Percentiles rank a stretch among this genome's conserved stretches.
Conservation (phyloP, 768 basidiomycete genomes). For the Kwoniella dejecticola region DNA sequence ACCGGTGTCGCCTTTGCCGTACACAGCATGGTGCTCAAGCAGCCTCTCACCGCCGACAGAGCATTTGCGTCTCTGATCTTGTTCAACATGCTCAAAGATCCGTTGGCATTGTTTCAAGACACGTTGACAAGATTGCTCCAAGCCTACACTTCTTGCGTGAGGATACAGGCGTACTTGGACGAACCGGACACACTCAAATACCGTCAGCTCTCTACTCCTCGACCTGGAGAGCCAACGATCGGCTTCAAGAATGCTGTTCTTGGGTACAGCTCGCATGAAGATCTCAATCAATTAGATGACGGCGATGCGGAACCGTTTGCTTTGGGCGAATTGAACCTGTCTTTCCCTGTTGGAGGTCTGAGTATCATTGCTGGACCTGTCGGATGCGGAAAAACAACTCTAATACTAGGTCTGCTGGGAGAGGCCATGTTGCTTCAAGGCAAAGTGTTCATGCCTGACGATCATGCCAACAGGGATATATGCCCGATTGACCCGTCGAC, state of each 20-base stretch:
- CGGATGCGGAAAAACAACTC: slow-evolving; percentile 51
- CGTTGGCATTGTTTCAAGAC: slow-evolving; percentile 52
- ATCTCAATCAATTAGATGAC: slow-evolving; percentile 7
- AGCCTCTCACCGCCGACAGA: slow-evolving; percentile 55
- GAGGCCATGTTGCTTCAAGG: slow-evolving; percentile 49
- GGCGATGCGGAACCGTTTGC: slow-evolving; percentile 43
- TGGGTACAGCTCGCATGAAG: slow-evolving; percentile 28
- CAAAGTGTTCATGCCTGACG: slow-evolving; percentile 53
- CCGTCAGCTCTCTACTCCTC: slow-evolving; percentile 45
- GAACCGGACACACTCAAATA: slow-evolving; percentile 59
- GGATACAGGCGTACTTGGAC: slow-evolving; percentile 56
- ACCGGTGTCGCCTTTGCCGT: slow-evolving; percentile 55
- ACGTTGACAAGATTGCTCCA: slow-evolving; percentile 45
- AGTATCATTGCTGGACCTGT: slow-evolving; percentile 51
- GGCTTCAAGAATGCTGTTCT: slow-evolving; percentile 56
- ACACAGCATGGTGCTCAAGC: slow-evolving; percentile 52
- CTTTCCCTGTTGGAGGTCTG: slow-evolving; percentile 46
- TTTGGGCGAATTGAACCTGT: slow-evolving; percentile 41
- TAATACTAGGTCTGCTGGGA: slow-evolving; percentile 49
- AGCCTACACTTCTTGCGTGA: slow-evolving; percentile 52
- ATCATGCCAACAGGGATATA: slow-evolving; percentile 48
- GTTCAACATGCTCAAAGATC: slow-evolving; percentile 58
- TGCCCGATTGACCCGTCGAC: slow-evolving; percentile 49
- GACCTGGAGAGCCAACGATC: slow-evolving; percentile 49
- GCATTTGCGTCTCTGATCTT: slow-evolving; percentile 58